Conservation (phyloP, 2,329 filamentous ascomycete genomes). For the Fusarium duplospermum region DNA sequence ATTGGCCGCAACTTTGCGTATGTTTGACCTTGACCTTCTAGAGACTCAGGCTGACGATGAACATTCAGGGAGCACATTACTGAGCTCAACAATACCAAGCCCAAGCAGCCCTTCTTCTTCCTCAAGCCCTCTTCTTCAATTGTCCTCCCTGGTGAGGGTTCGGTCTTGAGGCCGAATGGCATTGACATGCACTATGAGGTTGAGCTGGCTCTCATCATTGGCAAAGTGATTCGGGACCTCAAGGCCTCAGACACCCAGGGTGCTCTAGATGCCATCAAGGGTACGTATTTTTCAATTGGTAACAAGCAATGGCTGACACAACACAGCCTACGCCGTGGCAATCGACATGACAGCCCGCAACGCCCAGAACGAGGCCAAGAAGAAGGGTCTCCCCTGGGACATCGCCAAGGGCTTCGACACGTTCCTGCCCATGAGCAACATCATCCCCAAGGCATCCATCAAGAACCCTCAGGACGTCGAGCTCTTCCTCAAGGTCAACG, state of each 20-base stretch:
- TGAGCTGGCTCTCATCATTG: constrained; percentile 90
- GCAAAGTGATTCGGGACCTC: constrained; percentile 81
- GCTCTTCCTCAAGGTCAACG: constrained; percentile 87
- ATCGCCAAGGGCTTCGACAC: constrained; percentile 99
- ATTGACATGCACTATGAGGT: constrained; percentile 94
- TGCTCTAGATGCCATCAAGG: constrained; percentile 85
- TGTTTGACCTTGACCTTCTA: constrained; percentile 46
- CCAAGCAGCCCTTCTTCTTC: constrained; percentile 99
- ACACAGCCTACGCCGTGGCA: constrained; percentile 81
- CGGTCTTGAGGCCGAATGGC: constrained; percentile 84
- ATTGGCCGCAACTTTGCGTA: constrained; percentile 97
- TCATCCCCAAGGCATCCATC: constrained; percentile 84
- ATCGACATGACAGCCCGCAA: constrained; percentile 99
- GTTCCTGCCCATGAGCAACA: constrained; percentile 86
- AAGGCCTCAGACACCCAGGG: constrained; percentile 77
- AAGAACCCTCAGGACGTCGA: constrained; percentile 89
- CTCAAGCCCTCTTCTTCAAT: constrained; percentile 93
- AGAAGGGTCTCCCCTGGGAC: constrained; percentile 92
- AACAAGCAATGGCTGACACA: constrained; percentile 5
- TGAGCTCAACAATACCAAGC: constrained; percentile 87
- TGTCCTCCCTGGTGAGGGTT: constrained; percentile 80
- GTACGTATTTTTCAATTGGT: constrained; percentile 55
- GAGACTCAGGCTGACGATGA: constrained; percentile 16
- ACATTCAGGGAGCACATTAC: constrained; percentile 83
- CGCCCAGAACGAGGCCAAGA: constrained; percentile 95